Evolutionary conservation across 2,329 filamentous ascomycete genomes (phyloP).

Genomic region (Cercospora sp.): DNA sequence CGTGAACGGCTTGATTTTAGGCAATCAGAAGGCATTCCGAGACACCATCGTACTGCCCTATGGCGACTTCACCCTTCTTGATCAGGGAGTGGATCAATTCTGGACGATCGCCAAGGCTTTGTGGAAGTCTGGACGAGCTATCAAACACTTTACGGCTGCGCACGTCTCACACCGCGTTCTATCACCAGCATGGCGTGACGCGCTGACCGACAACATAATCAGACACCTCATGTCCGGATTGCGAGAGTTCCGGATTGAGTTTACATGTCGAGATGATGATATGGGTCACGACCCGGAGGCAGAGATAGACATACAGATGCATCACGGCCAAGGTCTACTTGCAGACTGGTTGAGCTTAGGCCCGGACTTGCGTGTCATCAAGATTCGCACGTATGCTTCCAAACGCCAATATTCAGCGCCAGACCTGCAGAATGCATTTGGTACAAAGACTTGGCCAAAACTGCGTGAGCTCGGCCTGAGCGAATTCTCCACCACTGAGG

Average conservation of each 20-base stretch:
- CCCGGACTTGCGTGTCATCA: slow-evolving; percentile 5
- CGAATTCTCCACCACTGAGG: neutral
- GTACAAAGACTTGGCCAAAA: slow-evolving; percentile 5
- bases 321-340: neutral
- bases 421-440: neutral
- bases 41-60: neutral
- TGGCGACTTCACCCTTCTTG: neutral
- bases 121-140: neutral
- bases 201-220: neutral
- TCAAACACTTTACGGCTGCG: neutral
- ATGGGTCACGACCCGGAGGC: neutral
- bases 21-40: neutral
- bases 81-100: slow-evolving; percentile 14
- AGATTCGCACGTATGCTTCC: neutral
- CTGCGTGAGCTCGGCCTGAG: slow-evolving; percentile 10
- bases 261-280: neutral
- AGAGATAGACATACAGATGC: neutral
- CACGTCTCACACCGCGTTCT: slow-evolving; percentile 1
- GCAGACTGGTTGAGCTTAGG: slow-evolving; percentile 1
- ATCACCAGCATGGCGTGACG: neutral
- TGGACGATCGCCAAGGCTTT: slow-evolving; percentile 5
- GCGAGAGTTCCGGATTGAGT: neutral
- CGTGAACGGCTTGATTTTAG: neutral
- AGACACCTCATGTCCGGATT: neutral
- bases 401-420: neutral